Percentiles rank a stretch among this genome's conserved stretches.
phyloP scores from a whole-genome alignment of 176 grass and related monocot species.

The Carex pumila region DNA sequence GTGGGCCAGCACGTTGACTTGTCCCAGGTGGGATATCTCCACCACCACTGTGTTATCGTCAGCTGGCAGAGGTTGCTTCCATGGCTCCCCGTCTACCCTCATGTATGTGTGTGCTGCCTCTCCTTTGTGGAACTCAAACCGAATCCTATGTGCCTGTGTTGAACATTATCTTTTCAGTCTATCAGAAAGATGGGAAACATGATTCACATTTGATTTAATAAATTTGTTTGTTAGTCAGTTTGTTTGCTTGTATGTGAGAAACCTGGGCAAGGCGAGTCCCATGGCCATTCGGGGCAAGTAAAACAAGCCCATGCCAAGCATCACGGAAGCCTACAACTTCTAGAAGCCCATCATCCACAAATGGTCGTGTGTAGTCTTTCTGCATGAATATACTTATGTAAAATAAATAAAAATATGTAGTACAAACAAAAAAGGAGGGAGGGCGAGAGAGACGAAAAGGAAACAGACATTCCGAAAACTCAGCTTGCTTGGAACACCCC shows the following conservation, averaged over 20 bases:
- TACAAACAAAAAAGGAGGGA: not conserved
- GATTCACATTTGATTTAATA: not conserved
- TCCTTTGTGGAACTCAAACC: conserved; percentile 73
- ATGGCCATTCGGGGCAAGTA: conserved; percentile 82
- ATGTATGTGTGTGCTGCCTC: conserved; percentile 57
- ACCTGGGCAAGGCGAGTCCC: conserved; percentile 83
- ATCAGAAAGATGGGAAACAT: not conserved
- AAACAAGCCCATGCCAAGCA: conserved; percentile 79
- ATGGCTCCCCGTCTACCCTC: conserved; percentile 86
- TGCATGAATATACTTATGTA: conserved; percentile 9
- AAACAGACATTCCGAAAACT: conserved; percentile 49
- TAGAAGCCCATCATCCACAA: conserved; percentile 62
- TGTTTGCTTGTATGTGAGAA: not conserved
- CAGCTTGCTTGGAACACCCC: conserved; percentile 47
- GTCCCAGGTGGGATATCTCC: conserved; percentile 66
- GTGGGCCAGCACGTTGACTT: conserved; percentile 71
- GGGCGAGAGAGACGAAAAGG: not conserved
- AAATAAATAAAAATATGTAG: not conserved
- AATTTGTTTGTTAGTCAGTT: not conserved
- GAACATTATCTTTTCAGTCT: not conserved
- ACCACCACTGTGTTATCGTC: conserved; percentile 58
- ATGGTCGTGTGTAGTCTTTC: conserved; percentile 61
- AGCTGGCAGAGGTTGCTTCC: conserved; percentile 77
- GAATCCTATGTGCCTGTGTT: conserved; percentile 52
- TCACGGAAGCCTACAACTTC: conserved; percentile 91